A percentile compares a stretch with the other conserved stretches of the same genome.
phyloP scores from a whole-genome alignment of 345 rosid species.

The Dipteronia sinensis region DNA sequence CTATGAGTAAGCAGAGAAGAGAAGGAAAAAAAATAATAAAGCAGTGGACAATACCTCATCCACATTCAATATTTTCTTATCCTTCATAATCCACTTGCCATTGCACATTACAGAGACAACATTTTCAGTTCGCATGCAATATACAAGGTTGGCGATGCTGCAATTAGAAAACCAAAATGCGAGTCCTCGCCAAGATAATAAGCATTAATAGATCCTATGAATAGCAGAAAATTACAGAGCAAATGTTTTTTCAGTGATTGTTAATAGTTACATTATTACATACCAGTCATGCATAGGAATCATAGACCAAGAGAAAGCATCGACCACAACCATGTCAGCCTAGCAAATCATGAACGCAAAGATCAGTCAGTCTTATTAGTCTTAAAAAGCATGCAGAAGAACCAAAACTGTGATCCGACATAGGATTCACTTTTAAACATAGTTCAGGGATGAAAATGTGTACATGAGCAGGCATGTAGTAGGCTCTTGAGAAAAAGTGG shows the following conservation, averaged over 20 bases:
- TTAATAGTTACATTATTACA: neutral
- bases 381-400: conserved; percentile 15
- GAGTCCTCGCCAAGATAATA: neutral
- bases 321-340: conserved; percentile 68
- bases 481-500: neutral
- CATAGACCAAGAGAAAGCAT: conserved; percentile 61
- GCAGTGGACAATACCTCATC: conserved; percentile 42
- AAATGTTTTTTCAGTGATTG: neutral
- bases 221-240: too few relatives aligned
- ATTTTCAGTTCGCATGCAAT: conserved; percentile 71
- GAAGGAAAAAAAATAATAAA: neutral
- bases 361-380: conserved; percentile 13
- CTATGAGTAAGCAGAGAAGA: neutral
- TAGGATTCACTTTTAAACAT: neutral
- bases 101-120: conserved; percentile 69
- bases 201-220: too few relatives aligned
- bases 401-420: neutral
- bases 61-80: conserved; percentile 54
- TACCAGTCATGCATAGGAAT: conserved; percentile 72
- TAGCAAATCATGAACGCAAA: conserved; percentile 26
- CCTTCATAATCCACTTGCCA: conserved; percentile 74
- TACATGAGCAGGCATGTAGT: neutral
- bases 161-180: conserved; percentile 16
- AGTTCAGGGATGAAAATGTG: neutral
- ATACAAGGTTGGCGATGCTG: conserved; percentile 67